Percentiles rank a stretch among this genome's conserved stretches.
phyloP scores from a whole-genome alignment of 139 green algal genomes.

The Coccomyxa sp. region DNA sequence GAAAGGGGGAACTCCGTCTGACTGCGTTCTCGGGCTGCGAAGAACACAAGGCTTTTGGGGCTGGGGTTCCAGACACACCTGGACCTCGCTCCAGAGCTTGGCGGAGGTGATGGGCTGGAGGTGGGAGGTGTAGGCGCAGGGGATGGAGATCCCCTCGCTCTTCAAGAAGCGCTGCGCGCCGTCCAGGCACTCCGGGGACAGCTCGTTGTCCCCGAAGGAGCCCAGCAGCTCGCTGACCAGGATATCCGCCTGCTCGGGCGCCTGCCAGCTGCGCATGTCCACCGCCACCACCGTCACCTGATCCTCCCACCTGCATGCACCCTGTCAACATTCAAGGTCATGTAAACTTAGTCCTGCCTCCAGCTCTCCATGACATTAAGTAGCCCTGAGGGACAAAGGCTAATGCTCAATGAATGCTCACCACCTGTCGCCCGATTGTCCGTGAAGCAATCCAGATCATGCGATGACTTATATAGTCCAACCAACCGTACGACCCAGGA shows the following conservation, averaged over 20 bases:
- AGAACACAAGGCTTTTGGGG: not conserved
- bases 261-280: conserved; percentile 86
- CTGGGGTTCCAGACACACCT: conserved; percentile 6
- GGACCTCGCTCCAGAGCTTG: conserved; percentile 82
- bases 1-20: too few relatives aligned
- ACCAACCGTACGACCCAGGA: too few relatives aligned
- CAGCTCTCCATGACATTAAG: too few relatives aligned
- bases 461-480: too few relatives aligned
- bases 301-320: conserved; percentile 31
- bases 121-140: conserved; percentile 70
- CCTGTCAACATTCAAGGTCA: too few relatives aligned
- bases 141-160: conserved; percentile 74
- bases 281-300: conserved; percentile 64
- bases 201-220: conserved; percentile 98
- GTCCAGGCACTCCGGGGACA: conserved; percentile 93
- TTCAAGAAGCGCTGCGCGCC: conserved; percentile 87
- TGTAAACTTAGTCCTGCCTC: too few relatives aligned
- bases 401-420: too few relatives aligned
- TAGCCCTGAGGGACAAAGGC: too few relatives aligned
- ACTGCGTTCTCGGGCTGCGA: too few relatives aligned
- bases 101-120: conserved; percentile 72
- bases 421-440: too few relatives aligned
- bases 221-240: conserved; percentile 69
- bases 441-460: too few relatives aligned
- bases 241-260: conserved; percentile 82